Percentiles rank a stretch among this genome's conserved stretches.
Conservation (phyloP, 208 protist species). For the Crithidia fasciculata region DNA sequence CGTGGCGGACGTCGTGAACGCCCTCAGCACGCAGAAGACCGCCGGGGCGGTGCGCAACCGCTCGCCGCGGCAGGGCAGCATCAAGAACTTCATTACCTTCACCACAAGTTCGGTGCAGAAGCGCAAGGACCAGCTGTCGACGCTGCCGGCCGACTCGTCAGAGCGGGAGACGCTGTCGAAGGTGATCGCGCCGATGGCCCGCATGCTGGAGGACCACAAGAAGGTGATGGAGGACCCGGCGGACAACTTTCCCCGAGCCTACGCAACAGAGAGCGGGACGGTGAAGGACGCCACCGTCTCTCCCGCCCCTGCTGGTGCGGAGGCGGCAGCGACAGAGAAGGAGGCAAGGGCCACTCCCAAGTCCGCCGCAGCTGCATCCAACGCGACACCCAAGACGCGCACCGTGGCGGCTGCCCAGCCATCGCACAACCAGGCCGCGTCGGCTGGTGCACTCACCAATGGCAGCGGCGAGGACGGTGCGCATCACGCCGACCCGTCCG, state of each 20-base stretch:
- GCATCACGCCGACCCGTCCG: conserved; percentile 1
- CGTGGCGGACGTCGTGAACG: conserved; percentile 30
- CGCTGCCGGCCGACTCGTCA: conserved; percentile 11
- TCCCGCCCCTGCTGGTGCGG: neutral
- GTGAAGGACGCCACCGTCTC: conserved; percentile 1
- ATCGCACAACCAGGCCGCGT: neutral
- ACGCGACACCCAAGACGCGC: neutral
- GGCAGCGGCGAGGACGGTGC: neutral
- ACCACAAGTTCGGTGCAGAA: conserved; percentile 37
- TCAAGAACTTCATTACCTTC: conserved; percentile 49
- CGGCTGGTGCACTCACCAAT: too few species aligned
- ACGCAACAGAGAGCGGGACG: conserved; percentile 24
- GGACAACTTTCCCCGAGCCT: conserved; percentile 39
- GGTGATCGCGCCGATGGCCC: conserved; percentile 18
- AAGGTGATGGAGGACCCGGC: conserved; percentile 36
- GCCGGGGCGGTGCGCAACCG: conserved; percentile 38
- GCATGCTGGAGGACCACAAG: conserved; percentile 44
- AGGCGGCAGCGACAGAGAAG: neutral
- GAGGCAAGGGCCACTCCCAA: neutral
- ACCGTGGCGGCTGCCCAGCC: neutral
- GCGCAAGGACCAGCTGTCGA: conserved; percentile 25
- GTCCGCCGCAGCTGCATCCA: neutral
- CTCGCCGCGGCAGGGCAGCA: conserved; percentile 49
- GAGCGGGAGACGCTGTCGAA: conserved; percentile 24
- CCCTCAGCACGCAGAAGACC: conserved; percentile 33